A percentile compares a stretch with the other conserved stretches of the same genome.
Evolutionary conservation across 1,284 basidiomycete genomes (phyloP).

Genomic region (Irpex rosettiformis): DNA sequence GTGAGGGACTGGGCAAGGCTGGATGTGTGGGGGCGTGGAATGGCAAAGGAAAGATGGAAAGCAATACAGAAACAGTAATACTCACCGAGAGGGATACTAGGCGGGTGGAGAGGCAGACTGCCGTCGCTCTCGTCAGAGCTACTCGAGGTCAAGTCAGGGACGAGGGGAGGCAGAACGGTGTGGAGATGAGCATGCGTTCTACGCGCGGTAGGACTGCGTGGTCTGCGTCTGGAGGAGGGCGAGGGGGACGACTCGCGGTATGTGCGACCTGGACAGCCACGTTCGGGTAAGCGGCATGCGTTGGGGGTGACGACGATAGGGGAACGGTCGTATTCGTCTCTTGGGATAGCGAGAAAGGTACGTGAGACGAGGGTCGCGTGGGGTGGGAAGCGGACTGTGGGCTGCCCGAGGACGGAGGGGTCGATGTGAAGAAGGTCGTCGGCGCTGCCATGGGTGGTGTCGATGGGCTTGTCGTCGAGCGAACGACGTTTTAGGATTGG

Average conservation of each 20-base stretch:
- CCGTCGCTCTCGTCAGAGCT: constrained; percentile 35
- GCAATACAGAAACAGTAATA: constrained; percentile 6
- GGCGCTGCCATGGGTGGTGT: neutral
- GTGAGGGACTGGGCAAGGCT: neutral
- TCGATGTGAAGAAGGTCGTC: constrained; percentile 20
- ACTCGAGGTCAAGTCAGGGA: constrained; percentile 59
- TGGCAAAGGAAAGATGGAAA: constrained; percentile 16
- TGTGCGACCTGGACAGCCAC: constrained; percentile 66
- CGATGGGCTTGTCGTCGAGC: neutral
- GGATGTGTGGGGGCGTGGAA: neutral
- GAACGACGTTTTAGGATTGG: neutral
- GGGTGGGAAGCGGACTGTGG: constrained; percentile 53
- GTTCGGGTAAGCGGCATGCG: constrained; percentile 62
- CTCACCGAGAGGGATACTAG: constrained; percentile 14
- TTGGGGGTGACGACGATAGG: constrained; percentile 67
- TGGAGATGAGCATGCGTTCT: constrained; percentile 37
- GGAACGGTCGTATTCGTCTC: constrained; percentile 62
- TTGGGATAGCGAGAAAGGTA: constrained; percentile 53
- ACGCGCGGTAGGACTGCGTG: constrained; percentile 6
- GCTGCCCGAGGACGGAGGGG: constrained; percentile 21
- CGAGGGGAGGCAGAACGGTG: constrained; percentile 48
- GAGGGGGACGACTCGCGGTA: constrained; percentile 43
- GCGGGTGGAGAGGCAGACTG: constrained; percentile 52
- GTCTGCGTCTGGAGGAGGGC: constrained; percentile 8
- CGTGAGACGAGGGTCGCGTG: constrained; percentile 47